Evolutionary conservation across 345 rosid species (phyloP), one percentile per base, ranked within the genome.

Genomic region (Draba incana): DNA sequence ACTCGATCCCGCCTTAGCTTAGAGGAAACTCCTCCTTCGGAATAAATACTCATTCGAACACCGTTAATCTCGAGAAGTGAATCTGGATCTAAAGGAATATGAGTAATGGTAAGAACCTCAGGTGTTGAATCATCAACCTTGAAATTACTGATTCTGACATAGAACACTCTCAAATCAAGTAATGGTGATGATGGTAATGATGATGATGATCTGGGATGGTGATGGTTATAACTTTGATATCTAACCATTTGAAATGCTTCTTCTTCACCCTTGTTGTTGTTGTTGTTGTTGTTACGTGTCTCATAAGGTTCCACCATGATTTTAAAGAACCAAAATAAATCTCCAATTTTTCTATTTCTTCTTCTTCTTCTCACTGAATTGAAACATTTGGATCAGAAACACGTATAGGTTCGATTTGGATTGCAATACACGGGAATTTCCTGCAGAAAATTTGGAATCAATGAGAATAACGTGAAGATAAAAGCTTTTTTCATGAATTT

Each of bases 101-200:
- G 97, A 57, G 77, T 86, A 78, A 93, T 78, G 28, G 89, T 86
- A 46, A 93, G 91, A 37, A 70, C 80, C 55, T 91, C 91, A 0
- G 97, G 95, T 41, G 91, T 87, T 0, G 80, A 82, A 75, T 72
- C 81, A 76, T 87, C 88, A 10, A 84, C 91, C 76, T 69, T 81
- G 72, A 85, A 82, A 57, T 88, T 88, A 73, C 89, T 85, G 60
- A 94, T 74, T 75, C 96, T 85, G 14, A 88, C 90, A 74, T 91
- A 91, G 74, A 94, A 91, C 62, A 94, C 97, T 79, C 92, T 91
- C 77, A 91, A 75, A 80, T 94, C 96, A 31, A 93, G 81, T 85
- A 92, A 83, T 2, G 86, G 69, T 3, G 71, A 54, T 8, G 62
- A 53, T 14, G 46, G 44, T 0, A 42, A 42, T 11, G 60, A 15